Conservation (phyloP, 805 yeast genomes). For the Hanseniaspora pseudoguilliermondii region DNA sequence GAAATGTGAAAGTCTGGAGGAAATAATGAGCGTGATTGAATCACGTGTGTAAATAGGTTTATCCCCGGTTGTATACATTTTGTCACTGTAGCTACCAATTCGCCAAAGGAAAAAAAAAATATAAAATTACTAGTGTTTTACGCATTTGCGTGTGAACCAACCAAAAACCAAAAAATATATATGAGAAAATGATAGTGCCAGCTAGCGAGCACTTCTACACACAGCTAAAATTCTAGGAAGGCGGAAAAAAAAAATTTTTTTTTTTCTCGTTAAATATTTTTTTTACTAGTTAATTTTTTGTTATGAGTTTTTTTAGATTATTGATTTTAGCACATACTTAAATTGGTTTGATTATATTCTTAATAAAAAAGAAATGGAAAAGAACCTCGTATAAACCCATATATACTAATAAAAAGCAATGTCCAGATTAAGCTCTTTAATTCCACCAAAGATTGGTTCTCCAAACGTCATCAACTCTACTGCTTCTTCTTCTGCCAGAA, state of each 20-base stretch:
- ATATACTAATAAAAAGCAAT: conserved; percentile 49
- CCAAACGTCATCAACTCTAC: conserved; percentile 71
- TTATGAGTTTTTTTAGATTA: neutral
- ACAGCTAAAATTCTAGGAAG: too few species aligned
- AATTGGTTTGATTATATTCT: neutral
- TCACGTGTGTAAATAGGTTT: neutral
- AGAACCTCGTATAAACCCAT: neutral
- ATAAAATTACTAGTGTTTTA: neutral
- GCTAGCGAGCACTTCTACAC: too few species aligned
- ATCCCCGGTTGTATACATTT: neutral
- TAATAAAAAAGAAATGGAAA: neutral
- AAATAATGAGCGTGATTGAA: neutral
- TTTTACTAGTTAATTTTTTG: neutral
- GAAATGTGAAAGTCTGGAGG: neutral
- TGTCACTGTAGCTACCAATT: too few species aligned
- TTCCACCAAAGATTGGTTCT: conserved; percentile 98
- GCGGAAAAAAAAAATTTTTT: neutral
- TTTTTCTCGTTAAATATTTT: neutral
- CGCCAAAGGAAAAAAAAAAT: too few species aligned
- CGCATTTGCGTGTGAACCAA: neutral
- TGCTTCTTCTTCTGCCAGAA: conserved; percentile 90
- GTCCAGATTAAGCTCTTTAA: conserved; percentile 83
- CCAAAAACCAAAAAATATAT: neutral
- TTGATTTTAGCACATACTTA: neutral
- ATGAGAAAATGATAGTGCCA: too few species aligned